phyloP scores from a whole-genome alignment of 495 filamentous ascomycete species.

The Cryomyces minteri region DNA sequence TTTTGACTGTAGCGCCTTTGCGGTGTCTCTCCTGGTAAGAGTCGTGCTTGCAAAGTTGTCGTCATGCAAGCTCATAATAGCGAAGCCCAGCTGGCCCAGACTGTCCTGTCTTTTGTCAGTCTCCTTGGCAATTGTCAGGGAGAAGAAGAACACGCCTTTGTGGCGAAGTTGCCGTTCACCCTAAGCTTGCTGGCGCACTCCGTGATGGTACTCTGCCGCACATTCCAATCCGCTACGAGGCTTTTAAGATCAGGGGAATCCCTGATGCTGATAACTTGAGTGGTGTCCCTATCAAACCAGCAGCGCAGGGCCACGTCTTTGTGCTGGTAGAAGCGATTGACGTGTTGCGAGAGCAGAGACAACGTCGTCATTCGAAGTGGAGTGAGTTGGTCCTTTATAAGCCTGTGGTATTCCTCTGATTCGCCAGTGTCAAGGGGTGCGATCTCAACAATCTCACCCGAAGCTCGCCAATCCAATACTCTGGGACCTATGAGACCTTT shows the following conservation, averaged over 20 bases:
- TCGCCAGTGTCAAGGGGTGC: constrained; percentile 70
- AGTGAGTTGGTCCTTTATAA: constrained; percentile 53
- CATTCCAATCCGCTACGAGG: constrained; percentile 54
- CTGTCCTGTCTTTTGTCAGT: constrained; percentile 20
- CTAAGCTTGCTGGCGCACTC: constrained; percentile 11
- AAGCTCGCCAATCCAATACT: constrained; percentile 61
- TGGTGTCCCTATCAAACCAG: constrained; percentile 66
- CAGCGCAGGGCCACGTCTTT: constrained; percentile 57
- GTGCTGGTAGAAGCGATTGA: constrained; percentile 64
- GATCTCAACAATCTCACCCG: constrained; percentile 51
- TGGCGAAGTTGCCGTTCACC: neutral
- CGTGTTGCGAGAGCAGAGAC: constrained; percentile 51
- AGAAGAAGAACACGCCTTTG: neutral
- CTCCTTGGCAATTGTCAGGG: neutral
- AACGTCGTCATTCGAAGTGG: constrained; percentile 57
- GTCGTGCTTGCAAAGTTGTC: constrained; percentile 49
- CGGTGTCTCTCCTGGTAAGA: constrained; percentile 21
- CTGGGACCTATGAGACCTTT: constrained; percentile 63
- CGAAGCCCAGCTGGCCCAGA: constrained; percentile 31
- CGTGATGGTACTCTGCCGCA: constrained; percentile 34
- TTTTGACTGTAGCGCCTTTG: constrained; percentile 5
- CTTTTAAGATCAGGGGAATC: constrained; percentile 41
- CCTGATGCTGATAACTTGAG: constrained; percentile 36
- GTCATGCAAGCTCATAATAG: constrained; percentile 40
- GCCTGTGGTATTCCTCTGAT: constrained; percentile 59